phyloP scores from a whole-genome alignment of 2,329 filamentous ascomycete species.

The Ascochyta pisi region DNA sequence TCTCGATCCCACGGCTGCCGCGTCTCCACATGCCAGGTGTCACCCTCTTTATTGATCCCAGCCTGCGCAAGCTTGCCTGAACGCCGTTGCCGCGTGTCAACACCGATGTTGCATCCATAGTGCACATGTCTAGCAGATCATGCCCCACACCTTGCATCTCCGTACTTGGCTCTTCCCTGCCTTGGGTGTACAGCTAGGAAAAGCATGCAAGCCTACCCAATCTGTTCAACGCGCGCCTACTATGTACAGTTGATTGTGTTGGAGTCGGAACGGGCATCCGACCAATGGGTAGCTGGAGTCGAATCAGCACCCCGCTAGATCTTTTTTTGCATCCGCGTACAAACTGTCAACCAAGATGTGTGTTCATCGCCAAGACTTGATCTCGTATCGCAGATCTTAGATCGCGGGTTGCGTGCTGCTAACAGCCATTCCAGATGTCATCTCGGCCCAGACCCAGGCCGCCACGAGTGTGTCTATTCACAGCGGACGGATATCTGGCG shows the following conservation, averaged over 20 bases:
- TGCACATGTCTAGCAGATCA: neutral
- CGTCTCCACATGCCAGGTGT: neutral
- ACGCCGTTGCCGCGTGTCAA: neutral
- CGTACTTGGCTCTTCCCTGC: neutral
- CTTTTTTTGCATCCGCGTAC: neutral
- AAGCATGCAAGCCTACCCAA: constrained; percentile 2
- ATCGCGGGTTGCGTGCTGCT: constrained; percentile 2
- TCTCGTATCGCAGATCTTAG: constrained; percentile 9
- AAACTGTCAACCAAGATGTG: constrained; percentile 3
- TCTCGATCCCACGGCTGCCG: neutral
- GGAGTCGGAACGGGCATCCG: neutral
- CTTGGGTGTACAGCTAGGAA: neutral
- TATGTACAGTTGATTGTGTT: neutral
- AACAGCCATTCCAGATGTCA: neutral
- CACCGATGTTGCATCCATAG: neutral
- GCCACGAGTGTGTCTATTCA: neutral
- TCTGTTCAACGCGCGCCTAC: neutral
- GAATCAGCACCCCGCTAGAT: neutral
- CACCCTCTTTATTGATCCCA: neutral
- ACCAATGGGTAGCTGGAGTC: neutral
- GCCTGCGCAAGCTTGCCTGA: constrained; percentile 9
- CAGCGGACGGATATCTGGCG: neutral
- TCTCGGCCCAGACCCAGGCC: neutral
- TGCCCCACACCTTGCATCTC: constrained; percentile 13
- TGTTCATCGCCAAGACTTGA: constrained; percentile 9